These are phyloP conservation scores for Tilletia horrida DNA, from an alignment of 1,284 basidiomycete species.

Conservation along the genomic window DNA sequence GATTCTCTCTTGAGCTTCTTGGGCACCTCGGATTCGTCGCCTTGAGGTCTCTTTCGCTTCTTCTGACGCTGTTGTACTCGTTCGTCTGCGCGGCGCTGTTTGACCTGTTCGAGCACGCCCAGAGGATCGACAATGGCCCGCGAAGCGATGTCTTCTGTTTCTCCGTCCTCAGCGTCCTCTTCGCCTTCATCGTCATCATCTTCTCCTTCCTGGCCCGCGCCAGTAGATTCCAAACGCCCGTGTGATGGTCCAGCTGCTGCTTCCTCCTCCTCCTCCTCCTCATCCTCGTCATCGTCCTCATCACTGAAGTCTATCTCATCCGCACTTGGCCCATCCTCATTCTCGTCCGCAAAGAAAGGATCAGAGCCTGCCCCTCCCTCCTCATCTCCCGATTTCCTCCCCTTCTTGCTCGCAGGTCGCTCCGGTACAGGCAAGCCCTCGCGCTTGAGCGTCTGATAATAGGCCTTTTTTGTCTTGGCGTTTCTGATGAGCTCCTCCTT, in stretches of 20 bases:
- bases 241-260: background rate
- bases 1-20: no score
- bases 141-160: background rate
- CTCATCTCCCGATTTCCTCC: slow-evolving; percentile 24
- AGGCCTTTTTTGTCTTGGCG: slow-evolving; percentile 60
- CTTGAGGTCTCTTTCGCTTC: slow-evolving; percentile 18
- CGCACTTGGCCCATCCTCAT: background rate
- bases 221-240: no score
- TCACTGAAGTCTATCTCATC: background rate
- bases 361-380: slow-evolving; percentile 4
- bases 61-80: slow-evolving; percentile 19
- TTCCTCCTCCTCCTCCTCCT: background rate
- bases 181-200: background rate
- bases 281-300: background rate
- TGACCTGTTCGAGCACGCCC: slow-evolving; percentile 7
- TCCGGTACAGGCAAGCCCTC: slow-evolving; percentile 41
- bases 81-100: slow-evolving; percentile 9
- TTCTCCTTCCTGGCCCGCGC: background rate
- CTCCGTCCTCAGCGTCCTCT: background rate
- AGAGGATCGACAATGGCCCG: background rate
- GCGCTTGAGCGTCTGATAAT: slow-evolving; percentile 58
- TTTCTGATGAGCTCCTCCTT: slow-evolving; percentile 60
- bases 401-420: background rate
- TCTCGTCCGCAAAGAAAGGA: background rate
- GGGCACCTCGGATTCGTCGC: background rate